A percentile compares a stretch with the other conserved stretches of the same genome.
These are phyloP conservation scores for Aspergillus bertholletiae DNA, from an alignment of 495 filamentous ascomycete species.

Conservation along the genomic window DNA sequence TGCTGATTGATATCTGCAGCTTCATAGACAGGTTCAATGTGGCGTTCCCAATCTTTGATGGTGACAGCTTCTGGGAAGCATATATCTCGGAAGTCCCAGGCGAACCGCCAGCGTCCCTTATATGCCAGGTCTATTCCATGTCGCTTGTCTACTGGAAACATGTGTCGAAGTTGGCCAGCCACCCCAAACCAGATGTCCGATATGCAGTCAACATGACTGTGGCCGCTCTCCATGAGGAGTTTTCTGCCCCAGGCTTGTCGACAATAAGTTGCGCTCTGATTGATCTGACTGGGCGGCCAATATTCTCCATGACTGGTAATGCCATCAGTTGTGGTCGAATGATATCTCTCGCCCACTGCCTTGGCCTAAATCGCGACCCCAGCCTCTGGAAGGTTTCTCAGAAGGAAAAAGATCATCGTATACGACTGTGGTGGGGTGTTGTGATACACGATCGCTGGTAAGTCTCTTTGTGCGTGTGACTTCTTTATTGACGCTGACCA, in stretches of 20 bases:
- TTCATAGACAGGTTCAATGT: constrained; percentile 50
- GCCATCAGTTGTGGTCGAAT: constrained; percentile 48
- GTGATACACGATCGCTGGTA: constrained; percentile 54
- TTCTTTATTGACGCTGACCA: background rate
- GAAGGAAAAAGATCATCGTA: constrained; percentile 43
- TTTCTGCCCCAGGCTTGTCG: constrained; percentile 46
- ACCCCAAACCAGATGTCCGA: constrained; percentile 46
- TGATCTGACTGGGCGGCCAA: constrained; percentile 47
- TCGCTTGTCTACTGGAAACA: constrained; percentile 51
- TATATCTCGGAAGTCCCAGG: constrained; percentile 38
- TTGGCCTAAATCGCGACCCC: constrained; percentile 50
- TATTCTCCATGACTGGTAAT: constrained; percentile 52
- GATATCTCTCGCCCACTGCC: constrained; percentile 48
- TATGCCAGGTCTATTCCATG: constrained; percentile 53
- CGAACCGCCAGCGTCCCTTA: constrained; percentile 46
- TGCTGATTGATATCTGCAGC: constrained; percentile 23
- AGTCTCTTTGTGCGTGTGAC: background rate
- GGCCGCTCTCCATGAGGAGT: constrained; percentile 49
- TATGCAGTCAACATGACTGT: constrained; percentile 52
- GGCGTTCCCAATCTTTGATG: constrained; percentile 53
- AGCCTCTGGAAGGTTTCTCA: constrained; percentile 46
- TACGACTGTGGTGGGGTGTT: constrained; percentile 52
- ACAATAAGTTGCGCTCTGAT: constrained; percentile 47
- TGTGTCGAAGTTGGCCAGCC: constrained; percentile 38
- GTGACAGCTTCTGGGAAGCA: constrained; percentile 43